phyloP scores from a whole-genome alignment of 805 yeast species.

The Wickerhamomyces queroliae region DNA sequence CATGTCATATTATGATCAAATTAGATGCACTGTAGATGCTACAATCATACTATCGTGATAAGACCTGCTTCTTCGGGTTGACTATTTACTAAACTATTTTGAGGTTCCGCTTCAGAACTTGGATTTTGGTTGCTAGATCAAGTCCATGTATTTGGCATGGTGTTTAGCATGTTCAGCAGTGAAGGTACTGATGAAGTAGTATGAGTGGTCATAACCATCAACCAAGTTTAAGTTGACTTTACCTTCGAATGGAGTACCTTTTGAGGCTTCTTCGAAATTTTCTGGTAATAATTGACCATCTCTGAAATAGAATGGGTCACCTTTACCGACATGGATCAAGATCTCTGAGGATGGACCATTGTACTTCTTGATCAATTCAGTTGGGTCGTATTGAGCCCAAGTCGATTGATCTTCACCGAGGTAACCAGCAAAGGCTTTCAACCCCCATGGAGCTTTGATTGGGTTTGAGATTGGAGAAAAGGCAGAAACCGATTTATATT shows the following conservation, averaged over 20 bases:
- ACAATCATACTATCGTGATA: too few species aligned
- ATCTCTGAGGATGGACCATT: conserved; percentile 51
- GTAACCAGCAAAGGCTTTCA: conserved; percentile 75
- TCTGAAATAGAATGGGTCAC: conserved; percentile 63
- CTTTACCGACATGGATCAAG: conserved; percentile 77
- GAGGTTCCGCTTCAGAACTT: too few species aligned
- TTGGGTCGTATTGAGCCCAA: conserved; percentile 85
- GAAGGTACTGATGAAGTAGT: conserved; percentile 77
- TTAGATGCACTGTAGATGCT: too few species aligned
- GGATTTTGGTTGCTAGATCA: conserved; percentile 17
- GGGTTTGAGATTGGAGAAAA: conserved; percentile 92
- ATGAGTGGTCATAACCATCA: conserved; percentile 88
- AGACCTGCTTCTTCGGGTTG: not conserved
- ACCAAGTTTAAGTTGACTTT: conserved; percentile 55
- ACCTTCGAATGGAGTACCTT: conserved; percentile 52
- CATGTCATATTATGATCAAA: too few species aligned
- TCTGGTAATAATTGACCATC: conserved; percentile 72
- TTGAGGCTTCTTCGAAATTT: conserved; percentile 51
- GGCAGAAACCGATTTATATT: conserved; percentile 77
- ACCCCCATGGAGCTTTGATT: conserved; percentile 76
- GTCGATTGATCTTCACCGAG: conserved; percentile 45
- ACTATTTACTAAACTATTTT: too few species aligned
- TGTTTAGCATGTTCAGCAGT: conserved; percentile 79
- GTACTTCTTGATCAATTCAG: conserved; percentile 57
- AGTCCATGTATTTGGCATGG: conserved; percentile 64